Base-by-base conservation (phyloP, 331 rosid genomes). In the Rosa hybrid region DNA sequence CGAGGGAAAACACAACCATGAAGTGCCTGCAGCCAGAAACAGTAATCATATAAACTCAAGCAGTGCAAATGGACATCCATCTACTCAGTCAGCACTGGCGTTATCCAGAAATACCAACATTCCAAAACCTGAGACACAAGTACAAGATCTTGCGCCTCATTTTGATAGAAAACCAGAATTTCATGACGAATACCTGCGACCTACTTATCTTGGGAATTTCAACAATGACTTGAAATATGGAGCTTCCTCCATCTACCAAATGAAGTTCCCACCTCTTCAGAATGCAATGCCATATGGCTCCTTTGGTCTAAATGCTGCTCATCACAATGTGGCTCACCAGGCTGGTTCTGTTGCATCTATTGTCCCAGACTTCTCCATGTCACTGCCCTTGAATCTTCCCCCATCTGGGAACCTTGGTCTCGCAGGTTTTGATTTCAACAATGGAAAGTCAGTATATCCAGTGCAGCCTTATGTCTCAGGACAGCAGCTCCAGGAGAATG, bases 1-100 rank as follows among this genome's bases (percentile, higher is more conserved):
- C 7, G 98, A 91, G 82, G 98, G 98, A 72, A 91, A 90, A 71
- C 97, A 94, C 81, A 90, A 87, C 82, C 98, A 94, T 75, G 91
- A 83, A 42, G 97, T 92, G 81, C 97, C 97, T 5, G 86, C 91
- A 45, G 91, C 97, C 21, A 86, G 91, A 82, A 94, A 78, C 84
- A 86, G 82, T 81, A 84, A 79, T 67, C 97, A 87, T 45, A 59
- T 86, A 42, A 87, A 64, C 86, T 88, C 94, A 17, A 76, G 78
- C 45, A 82, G 83, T 71, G 79, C 80, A 17, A 81, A 82, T 80
- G 81, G 67, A 71, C 83, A 81, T 60, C 62, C 84, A 2, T 11
- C 72, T 53, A 78, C 89, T 38, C 96, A 86, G 78, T 80, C 75
- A 51, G 45, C 83, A 80, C 80, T 85, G 78, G 42, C 83, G 23